Conservation (phyloP, 306 rosid genomes). For the Dryas alaskensis region DNA sequence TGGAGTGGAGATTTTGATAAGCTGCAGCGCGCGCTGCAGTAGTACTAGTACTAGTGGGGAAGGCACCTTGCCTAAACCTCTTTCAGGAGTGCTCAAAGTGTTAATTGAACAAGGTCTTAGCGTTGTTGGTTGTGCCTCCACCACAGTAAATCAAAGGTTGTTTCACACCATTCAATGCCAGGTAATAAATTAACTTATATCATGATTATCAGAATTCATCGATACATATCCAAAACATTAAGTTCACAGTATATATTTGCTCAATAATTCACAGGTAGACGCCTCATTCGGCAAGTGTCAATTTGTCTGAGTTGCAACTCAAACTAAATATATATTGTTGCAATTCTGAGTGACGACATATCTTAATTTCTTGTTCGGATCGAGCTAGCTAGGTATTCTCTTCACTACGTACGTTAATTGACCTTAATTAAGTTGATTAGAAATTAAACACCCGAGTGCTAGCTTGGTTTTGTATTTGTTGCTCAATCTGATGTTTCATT, state of each 20-base stretch:
- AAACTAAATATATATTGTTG: slow-evolving; percentile 23
- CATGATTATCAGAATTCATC: too few species aligned
- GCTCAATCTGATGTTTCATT: slow-evolving; percentile 6
- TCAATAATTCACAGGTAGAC: slow-evolving; percentile 25
- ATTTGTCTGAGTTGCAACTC: slow-evolving; percentile 31
- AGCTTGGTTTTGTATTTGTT: not conserved
- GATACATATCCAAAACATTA: too few species aligned
- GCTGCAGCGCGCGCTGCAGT: not conserved
- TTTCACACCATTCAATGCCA: slow-evolving; percentile 35
- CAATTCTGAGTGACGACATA: slow-evolving; percentile 18
- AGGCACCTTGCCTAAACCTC: slow-evolving; percentile 2
- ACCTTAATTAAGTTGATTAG: too few species aligned
- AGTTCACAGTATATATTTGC: not conserved
- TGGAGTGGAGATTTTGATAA: slow-evolving; percentile 34
- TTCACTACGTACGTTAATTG: not conserved
- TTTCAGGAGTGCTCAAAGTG: slow-evolving; percentile 33
- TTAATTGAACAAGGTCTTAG: slow-evolving; percentile 30
- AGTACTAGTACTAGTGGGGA: not conserved
- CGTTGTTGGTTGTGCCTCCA: slow-evolving; percentile 26
- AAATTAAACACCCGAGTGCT: not conserved
- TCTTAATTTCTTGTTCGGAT: not conserved
- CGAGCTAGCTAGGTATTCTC: not conserved
- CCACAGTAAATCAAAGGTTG: slow-evolving; percentile 31
- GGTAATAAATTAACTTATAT: slow-evolving; percentile 19
- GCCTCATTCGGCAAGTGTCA: slow-evolving; percentile 20